Evolutionary conservation across 1,284 basidiomycete genomes (phyloP).

Genomic region (Crucibulum cyathiforme): DNA sequence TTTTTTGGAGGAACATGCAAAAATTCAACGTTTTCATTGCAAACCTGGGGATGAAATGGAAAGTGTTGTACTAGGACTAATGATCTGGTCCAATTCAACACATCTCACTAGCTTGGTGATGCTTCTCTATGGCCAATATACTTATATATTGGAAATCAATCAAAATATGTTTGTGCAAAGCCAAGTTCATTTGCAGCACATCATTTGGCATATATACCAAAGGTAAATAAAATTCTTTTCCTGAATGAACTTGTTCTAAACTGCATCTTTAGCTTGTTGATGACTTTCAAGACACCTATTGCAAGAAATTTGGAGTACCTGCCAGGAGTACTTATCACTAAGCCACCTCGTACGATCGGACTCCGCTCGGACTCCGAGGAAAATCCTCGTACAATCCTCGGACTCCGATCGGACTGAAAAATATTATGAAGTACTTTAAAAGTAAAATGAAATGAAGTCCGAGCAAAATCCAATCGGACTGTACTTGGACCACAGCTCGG

Average conservation of each 20-base stretch:
- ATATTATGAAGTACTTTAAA: too few relatives aligned
- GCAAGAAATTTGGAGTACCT: constrained; percentile 7
- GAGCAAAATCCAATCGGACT: too few relatives aligned
- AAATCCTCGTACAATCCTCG: too few relatives aligned
- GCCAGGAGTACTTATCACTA: neutral
- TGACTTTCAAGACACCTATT: constrained; percentile 19
- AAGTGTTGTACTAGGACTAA: constrained; percentile 27
- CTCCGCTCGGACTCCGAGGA: too few relatives aligned
- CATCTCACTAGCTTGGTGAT: constrained; percentile 37
- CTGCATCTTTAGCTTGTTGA: constrained; percentile 24
- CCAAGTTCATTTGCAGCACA: constrained; percentile 16
- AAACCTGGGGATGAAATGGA: constrained; percentile 26
- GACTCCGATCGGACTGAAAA: too few relatives aligned
- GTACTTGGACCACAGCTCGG: too few relatives aligned
- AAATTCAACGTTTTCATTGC: constrained; percentile 13
- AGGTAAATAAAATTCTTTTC: constrained; percentile 10
- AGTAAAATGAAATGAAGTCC: too few relatives aligned
- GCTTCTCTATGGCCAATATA: constrained; percentile 40
- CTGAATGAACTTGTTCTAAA: constrained; percentile 8
- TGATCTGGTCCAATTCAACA: constrained; percentile 43
- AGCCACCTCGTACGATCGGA: too few relatives aligned
- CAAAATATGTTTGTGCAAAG: constrained; percentile 31
- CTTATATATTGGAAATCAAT: constrained; percentile 30
- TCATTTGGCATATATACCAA: constrained; percentile 27
- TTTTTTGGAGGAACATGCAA: constrained; percentile 28